These are phyloP conservation scores for Hypoxylon sp. DNA, from an alignment of 2,329 filamentous ascomycete species.

Conservation along the genomic window DNA sequence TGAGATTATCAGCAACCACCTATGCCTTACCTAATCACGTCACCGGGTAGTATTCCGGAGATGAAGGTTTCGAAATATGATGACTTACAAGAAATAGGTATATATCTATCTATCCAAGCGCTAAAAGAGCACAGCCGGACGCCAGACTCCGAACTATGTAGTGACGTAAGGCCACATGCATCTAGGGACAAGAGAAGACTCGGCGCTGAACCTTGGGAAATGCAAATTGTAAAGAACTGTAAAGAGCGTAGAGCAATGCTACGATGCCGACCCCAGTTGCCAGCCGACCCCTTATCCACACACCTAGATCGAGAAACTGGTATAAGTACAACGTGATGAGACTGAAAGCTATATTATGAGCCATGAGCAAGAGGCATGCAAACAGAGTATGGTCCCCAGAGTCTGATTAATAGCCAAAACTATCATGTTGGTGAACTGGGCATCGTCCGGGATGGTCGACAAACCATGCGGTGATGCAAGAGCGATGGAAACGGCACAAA, in stretches of 20 bases:
- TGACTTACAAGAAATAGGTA: slow-evolving; percentile 23
- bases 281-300: slow-evolving; percentile 7
- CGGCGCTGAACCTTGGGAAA: slow-evolving; percentile 15
- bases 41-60: slow-evolving; percentile 2
- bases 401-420: slow-evolving; percentile 63
- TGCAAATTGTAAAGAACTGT: slow-evolving; percentile 24
- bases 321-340: slow-evolving; percentile 18
- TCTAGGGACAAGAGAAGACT: slow-evolving; percentile 10
- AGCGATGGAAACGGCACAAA: slow-evolving; percentile 73
- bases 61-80: background rate
- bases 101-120: slow-evolving; percentile 38
- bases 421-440: slow-evolving; percentile 75
- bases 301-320: background rate
- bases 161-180: slow-evolving; percentile 32
- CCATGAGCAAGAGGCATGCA: slow-evolving; percentile 5
- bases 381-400: slow-evolving; percentile 8
- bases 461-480: slow-evolving; percentile 74
- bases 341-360: slow-evolving; percentile 21
- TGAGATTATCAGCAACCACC: background rate
- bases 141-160: slow-evolving; percentile 34
- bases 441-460: slow-evolving; percentile 72
- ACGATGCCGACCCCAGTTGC: slow-evolving; percentile 4
- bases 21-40: slow-evolving; percentile 11
- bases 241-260: slow-evolving; percentile 26
- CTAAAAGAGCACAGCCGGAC: slow-evolving; percentile 21